Base-by-base conservation (phyloP, 805 yeast genomes). In the Wickerhamomyces chaumierensis region DNA sequence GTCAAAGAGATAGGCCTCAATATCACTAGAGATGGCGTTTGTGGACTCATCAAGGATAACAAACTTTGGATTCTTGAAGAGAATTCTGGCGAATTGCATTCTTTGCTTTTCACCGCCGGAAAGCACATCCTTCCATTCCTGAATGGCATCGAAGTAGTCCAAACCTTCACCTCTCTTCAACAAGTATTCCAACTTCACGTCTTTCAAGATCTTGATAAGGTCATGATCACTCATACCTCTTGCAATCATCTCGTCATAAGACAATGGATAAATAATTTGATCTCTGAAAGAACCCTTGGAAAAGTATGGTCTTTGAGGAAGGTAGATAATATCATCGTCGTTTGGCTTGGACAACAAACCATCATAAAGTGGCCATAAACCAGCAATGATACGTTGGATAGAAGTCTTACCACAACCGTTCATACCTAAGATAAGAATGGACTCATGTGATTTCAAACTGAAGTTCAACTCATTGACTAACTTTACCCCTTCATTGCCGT, bases 41-140 rank as follows among this genome's bases (percentile, higher is more conserved):
- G 96, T 87, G n/a, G 94, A 83, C 60, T 87, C 96, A 60, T 87
- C 96, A 44, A 87, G 68, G 3, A 87, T 75, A 3, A 87, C 86
- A 57, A 84, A 84, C 55, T 73, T 71, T 36, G 95, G 95, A 39
- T 73, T 72, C 55, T 81, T 84, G 62, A 80, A 85, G 48, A 87
- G 62, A 3, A 87, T 73, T 49, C 96, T 69, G 0, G 96, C 95
- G 63, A 87, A 82, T 57, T 85, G 76, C 57, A 87, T 71, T 54
- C 95, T 75, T 64, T 87, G 96, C 60, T 85, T 80, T 57, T 87
- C 96, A 41, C 96, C 96, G n/a, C 96, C 96, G 59, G 92, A 81
- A 46, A 87, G 69, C n/a, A 87, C 81, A 55, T 82, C 94, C 52
- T 79, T 79, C 96, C 96, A 87, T 47, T 78, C 85, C 42, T 79